These are phyloP conservation scores for Ambrosiella cleistominuta DNA, from an alignment of 2,329 filamentous ascomycete genomes.

Conservation along the genomic window DNA sequence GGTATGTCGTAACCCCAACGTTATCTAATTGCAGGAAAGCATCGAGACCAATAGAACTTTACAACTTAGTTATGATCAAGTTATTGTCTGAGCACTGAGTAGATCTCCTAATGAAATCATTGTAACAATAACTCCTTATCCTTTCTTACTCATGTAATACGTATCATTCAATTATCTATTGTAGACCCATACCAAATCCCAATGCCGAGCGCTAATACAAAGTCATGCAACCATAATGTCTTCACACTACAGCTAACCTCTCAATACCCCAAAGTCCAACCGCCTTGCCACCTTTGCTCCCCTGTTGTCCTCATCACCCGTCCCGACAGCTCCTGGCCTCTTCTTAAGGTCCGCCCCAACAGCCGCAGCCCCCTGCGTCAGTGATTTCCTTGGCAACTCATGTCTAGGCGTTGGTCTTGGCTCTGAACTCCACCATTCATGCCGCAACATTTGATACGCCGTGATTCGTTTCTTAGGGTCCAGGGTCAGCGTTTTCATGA, in stretches of 20 bases:
- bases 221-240: not conserved
- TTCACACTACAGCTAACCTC: not conserved
- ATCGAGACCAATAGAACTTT: too few species aligned
- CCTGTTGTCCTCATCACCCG: conserved; percentile 46
- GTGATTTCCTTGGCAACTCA: conserved; percentile 62
- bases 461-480: conserved; percentile 76
- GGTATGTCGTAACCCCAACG: too few species aligned
- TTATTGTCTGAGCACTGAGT: too few species aligned
- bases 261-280: conserved; percentile 48
- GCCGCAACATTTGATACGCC: conserved; percentile 58
- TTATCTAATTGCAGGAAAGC: too few species aligned
- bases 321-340: conserved; percentile 26
- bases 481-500: conserved; percentile 68
- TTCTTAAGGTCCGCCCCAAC: conserved; percentile 59
- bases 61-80: too few species aligned
- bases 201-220: not conserved
- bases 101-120: too few species aligned
- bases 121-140: not conserved
- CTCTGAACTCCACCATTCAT: conserved; percentile 71
- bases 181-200: not conserved
- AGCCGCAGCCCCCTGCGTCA: conserved; percentile 48
- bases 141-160: not conserved
- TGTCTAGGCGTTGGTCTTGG: conserved; percentile 69
- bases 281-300: conserved; percentile 65
- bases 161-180: not conserved